Conservation (phyloP, 2,329 filamentous ascomycete species). For the Diaporthe eres region DNA sequence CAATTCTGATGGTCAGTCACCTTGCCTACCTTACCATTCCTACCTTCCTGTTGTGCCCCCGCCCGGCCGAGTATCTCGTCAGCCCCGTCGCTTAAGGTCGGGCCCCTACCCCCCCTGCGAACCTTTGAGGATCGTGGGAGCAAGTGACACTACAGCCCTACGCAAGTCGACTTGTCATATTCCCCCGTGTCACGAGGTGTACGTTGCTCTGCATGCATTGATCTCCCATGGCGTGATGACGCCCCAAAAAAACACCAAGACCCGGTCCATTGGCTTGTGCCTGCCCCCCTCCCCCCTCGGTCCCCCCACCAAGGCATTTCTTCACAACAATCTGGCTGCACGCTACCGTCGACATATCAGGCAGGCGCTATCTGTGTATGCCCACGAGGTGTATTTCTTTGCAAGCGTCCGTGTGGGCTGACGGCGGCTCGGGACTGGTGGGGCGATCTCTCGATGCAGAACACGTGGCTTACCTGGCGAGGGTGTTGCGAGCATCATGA, state of each 20-base stretch:
- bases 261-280: background rate
- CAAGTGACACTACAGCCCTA: conserved; percentile 27
- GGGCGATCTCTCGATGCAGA: conserved; percentile 21
- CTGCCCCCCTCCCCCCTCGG: background rate
- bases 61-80: conserved; percentile 19
- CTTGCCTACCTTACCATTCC: background rate
- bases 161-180: conserved; percentile 24
- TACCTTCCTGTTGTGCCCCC: conserved; percentile 15
- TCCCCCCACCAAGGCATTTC: background rate
- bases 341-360: background rate
- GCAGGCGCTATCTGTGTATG: background rate
- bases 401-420: background rate
- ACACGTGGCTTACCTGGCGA: conserved; percentile 17
- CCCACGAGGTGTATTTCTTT: background rate
- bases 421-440: conserved; percentile 19
- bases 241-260: background rate
- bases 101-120: background rate
- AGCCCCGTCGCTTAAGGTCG: conserved; percentile 25
- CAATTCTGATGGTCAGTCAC: background rate
- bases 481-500: conserved; percentile 28
- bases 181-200: background rate
- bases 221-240: conserved; percentile 16
- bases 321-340: background rate
- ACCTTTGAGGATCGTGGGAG: background rate
- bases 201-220: conserved; percentile 12